Conservation (phyloP, 2,329 filamentous ascomycete species). For the Pyrenochaeta sp. region DNA sequence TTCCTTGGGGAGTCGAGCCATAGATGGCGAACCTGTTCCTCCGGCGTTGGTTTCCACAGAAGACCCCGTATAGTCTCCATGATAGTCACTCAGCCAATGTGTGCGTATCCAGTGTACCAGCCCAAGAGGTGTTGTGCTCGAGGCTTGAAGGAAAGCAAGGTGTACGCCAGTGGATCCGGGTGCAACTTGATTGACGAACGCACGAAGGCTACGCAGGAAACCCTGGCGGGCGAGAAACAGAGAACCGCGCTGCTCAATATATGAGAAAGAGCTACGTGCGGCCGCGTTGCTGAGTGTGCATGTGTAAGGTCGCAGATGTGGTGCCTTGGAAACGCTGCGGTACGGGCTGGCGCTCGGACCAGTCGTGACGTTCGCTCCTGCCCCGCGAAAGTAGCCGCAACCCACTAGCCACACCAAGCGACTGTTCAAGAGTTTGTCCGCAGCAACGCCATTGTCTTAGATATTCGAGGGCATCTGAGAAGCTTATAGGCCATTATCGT, state of each 20-base stretch:
- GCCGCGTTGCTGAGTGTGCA: slow-evolving; percentile 12
- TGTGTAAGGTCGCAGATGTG: slow-evolving; percentile 15
- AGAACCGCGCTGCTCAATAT: too few species aligned
- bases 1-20: background rate
- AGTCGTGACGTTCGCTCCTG: slow-evolving; percentile 35
- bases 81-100: slow-evolving; percentile 15
- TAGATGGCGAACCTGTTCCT: slow-evolving; percentile 76
- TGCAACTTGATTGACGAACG: background rate
- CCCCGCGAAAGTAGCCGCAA: slow-evolving; percentile 27
- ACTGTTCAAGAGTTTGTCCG: slow-evolving; percentile 2
- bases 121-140: background rate
- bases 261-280: background rate
- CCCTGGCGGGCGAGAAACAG: too few species aligned
- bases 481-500: slow-evolving; percentile 1
- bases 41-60: slow-evolving; percentile 91
- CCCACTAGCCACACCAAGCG: slow-evolving; percentile 24
- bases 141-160: background rate
- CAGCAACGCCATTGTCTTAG: slow-evolving; percentile 12
- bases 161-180: slow-evolving; percentile 6
- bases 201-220: background rate
- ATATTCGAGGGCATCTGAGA: slow-evolving; percentile 4
- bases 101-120: background rate
- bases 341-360: slow-evolving; percentile 25
- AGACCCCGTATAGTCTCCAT: slow-evolving; percentile 91
- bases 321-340: slow-evolving; percentile 29